Evolutionary conservation across 192 early-diverging fungal species (phyloP).

Genomic region (Lobosporangium transversale): DNA sequence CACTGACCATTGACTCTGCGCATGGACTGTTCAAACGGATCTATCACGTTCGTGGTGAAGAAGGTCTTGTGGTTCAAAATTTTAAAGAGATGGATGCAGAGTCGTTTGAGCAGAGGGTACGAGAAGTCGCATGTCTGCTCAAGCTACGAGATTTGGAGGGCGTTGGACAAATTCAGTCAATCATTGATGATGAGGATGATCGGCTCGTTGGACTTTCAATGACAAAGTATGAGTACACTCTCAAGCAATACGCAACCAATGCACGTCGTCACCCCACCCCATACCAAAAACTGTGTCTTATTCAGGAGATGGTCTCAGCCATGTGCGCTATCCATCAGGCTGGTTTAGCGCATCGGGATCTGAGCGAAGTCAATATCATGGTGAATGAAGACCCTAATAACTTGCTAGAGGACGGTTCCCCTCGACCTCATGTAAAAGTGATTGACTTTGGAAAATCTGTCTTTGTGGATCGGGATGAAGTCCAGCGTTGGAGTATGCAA

Average conservation of each 20-base stretch:
- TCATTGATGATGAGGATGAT: slow-evolving; percentile 60
- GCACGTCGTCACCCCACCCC: slow-evolving; percentile 61
- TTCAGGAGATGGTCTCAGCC: slow-evolving; percentile 62
- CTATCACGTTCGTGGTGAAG: slow-evolving; percentile 59
- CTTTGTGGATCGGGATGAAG: slow-evolving; percentile 60
- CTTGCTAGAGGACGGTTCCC: slow-evolving; percentile 56
- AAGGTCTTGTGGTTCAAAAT: slow-evolving; percentile 62
- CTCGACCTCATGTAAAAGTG: slow-evolving; percentile 56
- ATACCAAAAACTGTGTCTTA: slow-evolving; percentile 62
- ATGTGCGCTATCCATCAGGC: slow-evolving; percentile 62
- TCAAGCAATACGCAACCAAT: slow-evolving; percentile 67
- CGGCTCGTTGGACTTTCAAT: slow-evolving; percentile 69
- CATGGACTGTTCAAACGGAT: slow-evolving; percentile 70
- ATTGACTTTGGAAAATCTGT: slow-evolving; percentile 73
- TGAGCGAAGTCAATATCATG: slow-evolving; percentile 72
- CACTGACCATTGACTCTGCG: slow-evolving; percentile 51
- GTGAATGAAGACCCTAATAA: slow-evolving; percentile 58
- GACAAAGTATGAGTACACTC: slow-evolving; percentile 63
- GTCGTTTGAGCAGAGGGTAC: slow-evolving; percentile 64
- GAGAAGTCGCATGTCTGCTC: slow-evolving; percentile 65
- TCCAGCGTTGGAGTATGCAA: slow-evolving; percentile 58
- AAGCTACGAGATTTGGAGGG: slow-evolving; percentile 58
- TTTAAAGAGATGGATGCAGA: slow-evolving; percentile 64
- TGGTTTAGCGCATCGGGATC: slow-evolving; percentile 67
- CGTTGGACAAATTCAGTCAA: slow-evolving; percentile 64